These are phyloP conservation scores for Castanea mollissima DNA, from an alignment of 306 rosid species.

Conservation along the genomic window DNA sequence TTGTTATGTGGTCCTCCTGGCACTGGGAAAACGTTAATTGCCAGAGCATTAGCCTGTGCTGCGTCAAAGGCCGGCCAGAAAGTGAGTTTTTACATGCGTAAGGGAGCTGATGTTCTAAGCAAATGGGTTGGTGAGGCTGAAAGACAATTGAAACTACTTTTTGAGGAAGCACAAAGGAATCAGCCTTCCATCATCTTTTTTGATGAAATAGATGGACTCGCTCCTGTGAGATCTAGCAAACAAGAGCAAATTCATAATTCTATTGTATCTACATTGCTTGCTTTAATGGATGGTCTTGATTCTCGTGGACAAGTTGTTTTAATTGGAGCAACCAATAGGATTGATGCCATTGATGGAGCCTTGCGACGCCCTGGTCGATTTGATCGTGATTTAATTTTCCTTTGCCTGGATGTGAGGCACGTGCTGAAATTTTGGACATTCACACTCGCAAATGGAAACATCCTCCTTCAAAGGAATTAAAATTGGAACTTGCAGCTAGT, in stretches of 20 bases:
- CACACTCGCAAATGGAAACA: slow-evolving; percentile 96
- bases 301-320: slow-evolving; percentile 99
- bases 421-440: slow-evolving; percentile 89
- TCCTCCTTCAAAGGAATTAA: slow-evolving; percentile 82
- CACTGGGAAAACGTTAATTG: slow-evolving; percentile 93
- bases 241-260: slow-evolving; percentile 99
- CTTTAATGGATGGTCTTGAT: slow-evolving; percentile 99
- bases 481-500: slow-evolving; percentile 85
- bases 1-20: slow-evolving; percentile 99
- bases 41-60: slow-evolving; percentile 96
- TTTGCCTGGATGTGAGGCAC: slow-evolving; percentile 94
- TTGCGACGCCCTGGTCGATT: slow-evolving; percentile 98
- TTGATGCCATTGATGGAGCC: slow-evolving; percentile 98
- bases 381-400: slow-evolving; percentile 95
- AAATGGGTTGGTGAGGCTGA: slow-evolving; percentile 99
- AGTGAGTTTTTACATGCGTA: slow-evolving; percentile 98
- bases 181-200: slow-evolving; percentile 96
- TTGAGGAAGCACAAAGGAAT: slow-evolving; percentile 99
- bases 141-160: slow-evolving; percentile 91
- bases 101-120: slow-evolving; percentile 97
- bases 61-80: slow-evolving; percentile 99
- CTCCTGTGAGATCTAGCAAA: slow-evolving; percentile 99
- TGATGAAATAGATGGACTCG: slow-evolving; percentile 98
- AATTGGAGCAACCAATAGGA: slow-evolving; percentile 97
- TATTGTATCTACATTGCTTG: slow-evolving; percentile 97